A percentile compares a stretch with the other conserved stretches of the same genome.
phyloP scores from a whole-genome alignment of 495 filamentous ascomycete genomes.

The Hypoxylon fuscum region DNA sequence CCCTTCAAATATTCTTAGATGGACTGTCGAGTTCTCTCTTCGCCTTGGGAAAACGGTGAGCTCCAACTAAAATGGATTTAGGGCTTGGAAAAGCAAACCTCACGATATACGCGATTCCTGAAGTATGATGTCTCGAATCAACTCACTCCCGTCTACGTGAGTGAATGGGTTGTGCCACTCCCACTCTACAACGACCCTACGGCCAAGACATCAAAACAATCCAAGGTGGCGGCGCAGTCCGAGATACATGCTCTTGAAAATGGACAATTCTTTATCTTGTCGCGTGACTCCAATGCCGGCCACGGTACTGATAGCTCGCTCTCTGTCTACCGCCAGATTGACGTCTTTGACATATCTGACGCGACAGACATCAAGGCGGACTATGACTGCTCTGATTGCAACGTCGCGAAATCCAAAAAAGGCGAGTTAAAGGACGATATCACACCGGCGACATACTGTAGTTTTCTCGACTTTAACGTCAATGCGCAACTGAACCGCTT shows the following conservation, averaged over 20 bases:
- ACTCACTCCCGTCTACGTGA: constrained; percentile 52
- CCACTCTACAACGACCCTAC: constrained; percentile 61
- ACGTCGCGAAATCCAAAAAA: constrained; percentile 43
- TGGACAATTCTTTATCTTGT: constrained; percentile 73
- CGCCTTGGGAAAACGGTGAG: too few relatives aligned
- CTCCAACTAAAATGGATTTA: constrained; percentile 17
- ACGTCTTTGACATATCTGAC: constrained; percentile 71
- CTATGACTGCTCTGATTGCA: constrained; percentile 58
- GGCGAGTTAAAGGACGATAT: constrained; percentile 67
- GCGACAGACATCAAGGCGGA: constrained; percentile 74
- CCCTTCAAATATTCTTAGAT: too few relatives aligned
- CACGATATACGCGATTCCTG: constrained; percentile 67
- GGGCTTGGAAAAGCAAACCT: constrained; percentile 56
- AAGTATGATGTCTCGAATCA: constrained; percentile 66
- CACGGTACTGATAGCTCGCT: constrained; percentile 61
- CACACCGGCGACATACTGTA: constrained; percentile 70
- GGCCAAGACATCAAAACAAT: constrained; percentile 45
- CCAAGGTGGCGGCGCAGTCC: constrained; percentile 71
- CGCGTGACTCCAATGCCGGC: constrained; percentile 71
- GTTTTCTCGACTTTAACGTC: constrained; percentile 78
- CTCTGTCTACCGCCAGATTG: constrained; percentile 75
- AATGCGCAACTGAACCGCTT: constrained; percentile 73
- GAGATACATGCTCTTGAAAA: constrained; percentile 74
- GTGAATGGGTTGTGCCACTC: constrained; percentile 75
- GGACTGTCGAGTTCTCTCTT: too few relatives aligned